Evolutionary conservation across 2,329 filamentous ascomycete species (phyloP).

Genomic region (Pestalotiopsis sp.): DNA sequence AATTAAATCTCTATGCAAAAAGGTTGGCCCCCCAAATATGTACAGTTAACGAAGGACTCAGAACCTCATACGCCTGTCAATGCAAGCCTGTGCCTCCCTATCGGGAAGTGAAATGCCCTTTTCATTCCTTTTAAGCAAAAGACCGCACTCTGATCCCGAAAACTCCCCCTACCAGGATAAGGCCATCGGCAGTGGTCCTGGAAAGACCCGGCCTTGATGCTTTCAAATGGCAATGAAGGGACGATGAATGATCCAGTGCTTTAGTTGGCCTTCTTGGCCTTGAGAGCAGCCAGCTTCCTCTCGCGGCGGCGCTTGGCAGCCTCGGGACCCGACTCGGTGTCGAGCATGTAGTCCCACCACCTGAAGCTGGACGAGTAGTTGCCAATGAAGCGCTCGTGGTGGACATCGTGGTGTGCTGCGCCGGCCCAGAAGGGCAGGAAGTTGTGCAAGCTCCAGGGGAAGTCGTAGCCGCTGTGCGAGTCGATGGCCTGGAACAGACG

Average conservation of each 20-base stretch:
- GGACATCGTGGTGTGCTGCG: conserved; percentile 92
- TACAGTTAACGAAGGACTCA: conserved; percentile 21
- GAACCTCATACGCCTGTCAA: conserved; percentile 5
- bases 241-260: conserved; percentile 11
- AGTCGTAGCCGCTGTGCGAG: conserved; percentile 96
- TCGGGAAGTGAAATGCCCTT: not conserved
- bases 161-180: not conserved
- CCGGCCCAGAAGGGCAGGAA: conserved; percentile 98
- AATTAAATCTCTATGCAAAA: conserved; percentile 19
- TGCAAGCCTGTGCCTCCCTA: not conserved
- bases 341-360: conserved; percentile 96
- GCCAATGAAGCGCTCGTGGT: conserved; percentile 98
- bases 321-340: conserved; percentile 90
- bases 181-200: not conserved
- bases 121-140: not conserved
- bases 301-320: conserved; percentile 82
- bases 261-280: conserved; percentile 69
- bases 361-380: conserved; percentile 98
- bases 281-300: conserved; percentile 67
- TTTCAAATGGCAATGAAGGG: not conserved
- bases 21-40: conserved; percentile 20
- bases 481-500: conserved; percentile 98
- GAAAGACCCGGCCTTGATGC: not conserved
- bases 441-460: conserved; percentile 94
- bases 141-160: not conserved